Evolutionary conservation across 495 filamentous ascomycete genomes (phyloP), one percentile per base, ranked within the genome.

Genomic region (Amphirosellinia nigrospora): DNA sequence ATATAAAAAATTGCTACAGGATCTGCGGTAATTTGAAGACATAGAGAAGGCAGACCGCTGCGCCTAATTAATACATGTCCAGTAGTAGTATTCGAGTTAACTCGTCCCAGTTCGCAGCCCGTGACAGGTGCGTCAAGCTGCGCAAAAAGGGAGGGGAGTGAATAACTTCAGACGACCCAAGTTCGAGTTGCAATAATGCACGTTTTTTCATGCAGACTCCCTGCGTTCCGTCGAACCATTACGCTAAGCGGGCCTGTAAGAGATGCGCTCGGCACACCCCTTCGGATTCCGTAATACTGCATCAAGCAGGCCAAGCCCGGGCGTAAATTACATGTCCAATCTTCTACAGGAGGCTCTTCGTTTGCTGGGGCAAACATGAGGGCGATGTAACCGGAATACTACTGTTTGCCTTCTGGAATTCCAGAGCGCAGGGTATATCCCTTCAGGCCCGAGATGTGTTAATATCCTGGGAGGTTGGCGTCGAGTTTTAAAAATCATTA

Each of bases 141-240:
- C 55, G 55, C 10, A n/a, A 34, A 7, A 56, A 34, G 53, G 30
- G 30, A 16, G 16, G 48, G 15, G 13, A 50, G 6, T 36, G 1
- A 64, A 64, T 38, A 38, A 52, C 34, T 34, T 64, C 38, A 52
- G 38, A 36, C 43, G 62, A 50, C 45, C 43, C 60, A 63, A 63
- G n/a, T 63, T 26, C 16, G 11, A 30, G 16, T 45, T 10, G 41
- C 23, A 28, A 43, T 30, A 32, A n/a, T 13, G 23, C 60, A 15
- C 41, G 21, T n/a, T 48, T 28, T 43, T 36, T 36, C 1, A 21
- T 36, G 41, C 41, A 32, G 19, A 34, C 16, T 52, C 38, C 62
- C 32, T 50, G 16, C 8, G 16, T 52, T 30, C 9, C 39, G 36
- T 50, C 19, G 41, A 52, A n/a, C 60, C 16, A 48, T n/a, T 28